phyloP scores from a whole-genome alignment of 23 red algal genomes.

The Agarophyton chilense region DNA sequence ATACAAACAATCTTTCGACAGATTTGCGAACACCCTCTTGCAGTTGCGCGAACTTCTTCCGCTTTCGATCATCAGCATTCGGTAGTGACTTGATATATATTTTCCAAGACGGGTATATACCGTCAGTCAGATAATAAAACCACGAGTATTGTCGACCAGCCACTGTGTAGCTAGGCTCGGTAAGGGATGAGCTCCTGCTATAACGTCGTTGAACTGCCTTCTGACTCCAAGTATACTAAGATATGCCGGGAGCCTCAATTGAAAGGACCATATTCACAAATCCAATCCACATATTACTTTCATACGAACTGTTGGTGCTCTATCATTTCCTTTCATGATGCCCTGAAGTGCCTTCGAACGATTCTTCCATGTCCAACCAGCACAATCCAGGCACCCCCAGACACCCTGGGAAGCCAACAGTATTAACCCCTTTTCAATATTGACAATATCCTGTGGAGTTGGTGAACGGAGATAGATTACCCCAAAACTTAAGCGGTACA shows the following conservation, averaged over 20 bases:
- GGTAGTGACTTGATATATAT: constrained; percentile 10
- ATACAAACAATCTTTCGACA: constrained; percentile 41
- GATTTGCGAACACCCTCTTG: background rate
- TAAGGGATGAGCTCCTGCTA: background rate
- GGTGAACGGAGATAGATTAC: too few relatives aligned
- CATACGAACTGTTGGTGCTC: background rate
- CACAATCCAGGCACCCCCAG: constrained; percentile 27
- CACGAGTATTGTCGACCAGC: background rate
- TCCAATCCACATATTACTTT: constrained; percentile 23
- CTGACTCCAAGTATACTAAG: constrained; percentile 11
- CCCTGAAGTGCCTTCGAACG: constrained; percentile 16
- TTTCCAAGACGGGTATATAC: constrained; percentile 38
- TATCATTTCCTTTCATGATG: constrained; percentile 7
- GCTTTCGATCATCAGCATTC: too few relatives aligned
- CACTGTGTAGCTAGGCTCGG: background rate
- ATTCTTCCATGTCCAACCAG: constrained; percentile 19
- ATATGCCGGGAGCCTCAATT: too few relatives aligned
- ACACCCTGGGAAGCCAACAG: constrained; percentile 20
- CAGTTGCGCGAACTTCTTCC: too few relatives aligned
- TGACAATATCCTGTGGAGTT: too few relatives aligned
- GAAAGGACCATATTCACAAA: too few relatives aligned
- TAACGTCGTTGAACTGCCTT: background rate
- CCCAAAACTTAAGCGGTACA: too few relatives aligned
- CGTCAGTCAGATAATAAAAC: constrained; percentile 43
- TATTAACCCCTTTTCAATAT: too few relatives aligned